phyloP scores from a whole-genome alignment of 1,284 basidiomycete species.

The Pseudomicrostroma phylloplanum region DNA sequence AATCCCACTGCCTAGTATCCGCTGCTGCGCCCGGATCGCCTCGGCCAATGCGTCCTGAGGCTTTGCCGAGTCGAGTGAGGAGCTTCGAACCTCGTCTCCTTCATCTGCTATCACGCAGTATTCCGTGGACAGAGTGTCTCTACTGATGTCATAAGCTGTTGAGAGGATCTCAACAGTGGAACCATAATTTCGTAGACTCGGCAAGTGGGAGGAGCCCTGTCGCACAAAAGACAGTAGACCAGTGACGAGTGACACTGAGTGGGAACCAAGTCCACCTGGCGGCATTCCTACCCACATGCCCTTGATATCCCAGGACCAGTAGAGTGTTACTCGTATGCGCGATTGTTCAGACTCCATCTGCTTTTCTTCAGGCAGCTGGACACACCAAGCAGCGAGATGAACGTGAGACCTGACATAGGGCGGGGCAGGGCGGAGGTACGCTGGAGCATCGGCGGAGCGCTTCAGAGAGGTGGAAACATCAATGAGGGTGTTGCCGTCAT shows the following conservation, averaged over 20 bases:
- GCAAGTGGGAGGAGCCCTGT: slow-evolving; percentile 67
- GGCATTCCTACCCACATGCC: slow-evolving; percentile 62
- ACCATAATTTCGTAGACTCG: slow-evolving; percentile 71
- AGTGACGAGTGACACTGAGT: slow-evolving; percentile 72
- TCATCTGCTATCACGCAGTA: slow-evolving; percentile 73
- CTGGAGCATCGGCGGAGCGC: slow-evolving; percentile 81
- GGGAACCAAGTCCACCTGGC: slow-evolving; percentile 50
- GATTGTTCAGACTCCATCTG: slow-evolving; percentile 59
- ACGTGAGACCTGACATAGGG: slow-evolving; percentile 90
- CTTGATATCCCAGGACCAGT: slow-evolving; percentile 93
- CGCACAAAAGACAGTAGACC: slow-evolving; percentile 71
- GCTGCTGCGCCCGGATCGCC: slow-evolving; percentile 53
- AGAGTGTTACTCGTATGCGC: slow-evolving; percentile 65
- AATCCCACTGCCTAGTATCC: slow-evolving; percentile 65
- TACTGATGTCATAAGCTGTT: slow-evolving; percentile 68
- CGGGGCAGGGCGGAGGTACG: slow-evolving; percentile 84
- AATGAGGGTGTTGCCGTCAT: slow-evolving; percentile 61
- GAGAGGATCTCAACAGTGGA: slow-evolving; percentile 72
- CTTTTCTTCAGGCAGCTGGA: slow-evolving; percentile 82
- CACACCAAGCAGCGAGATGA: slow-evolving; percentile 82
- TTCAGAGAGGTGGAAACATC: slow-evolving; percentile 93
- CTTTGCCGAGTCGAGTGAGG: slow-evolving; percentile 14
- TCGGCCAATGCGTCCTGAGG: slow-evolving; percentile 25
- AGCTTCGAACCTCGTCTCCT: slow-evolving; percentile 58
- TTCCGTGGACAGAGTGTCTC: slow-evolving; percentile 75